phyloP scores from a whole-genome alignment of 2,329 filamentous ascomycete genomes.

The Trichoderma sp. region DNA sequence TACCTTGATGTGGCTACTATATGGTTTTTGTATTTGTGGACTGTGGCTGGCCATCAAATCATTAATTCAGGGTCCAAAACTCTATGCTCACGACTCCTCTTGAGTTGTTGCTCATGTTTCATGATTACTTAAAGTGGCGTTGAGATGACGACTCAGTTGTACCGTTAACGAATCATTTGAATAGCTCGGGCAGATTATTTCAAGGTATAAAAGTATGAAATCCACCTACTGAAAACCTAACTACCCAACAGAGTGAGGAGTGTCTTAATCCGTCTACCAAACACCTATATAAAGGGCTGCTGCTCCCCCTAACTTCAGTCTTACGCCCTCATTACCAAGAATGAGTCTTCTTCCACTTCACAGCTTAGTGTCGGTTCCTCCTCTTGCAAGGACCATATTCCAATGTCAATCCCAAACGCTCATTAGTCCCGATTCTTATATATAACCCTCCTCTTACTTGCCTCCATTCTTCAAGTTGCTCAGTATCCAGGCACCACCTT shows the following conservation, averaged over 20 bases:
- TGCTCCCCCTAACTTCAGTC: background rate
- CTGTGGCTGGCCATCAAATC: background rate
- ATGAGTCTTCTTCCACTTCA: background rate
- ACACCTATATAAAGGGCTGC: background rate
- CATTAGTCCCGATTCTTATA: background rate
- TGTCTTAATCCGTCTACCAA: background rate
- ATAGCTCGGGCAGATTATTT: background rate
- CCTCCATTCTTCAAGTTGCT: background rate
- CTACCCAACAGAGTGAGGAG: background rate
- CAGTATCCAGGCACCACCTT: conserved; percentile 64
- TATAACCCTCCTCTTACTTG: background rate
- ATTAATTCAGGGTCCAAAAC: background rate
- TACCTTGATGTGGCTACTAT: too few species aligned
- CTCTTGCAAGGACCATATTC: background rate
- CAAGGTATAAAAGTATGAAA: background rate
- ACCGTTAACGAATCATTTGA: background rate
- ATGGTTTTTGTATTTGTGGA: background rate
- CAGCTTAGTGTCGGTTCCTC: background rate
- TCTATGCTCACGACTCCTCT: background rate
- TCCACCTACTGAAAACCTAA: background rate
- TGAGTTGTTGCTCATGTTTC: background rate
- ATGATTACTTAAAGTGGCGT: background rate
- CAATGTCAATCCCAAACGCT: background rate
- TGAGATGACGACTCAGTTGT: background rate
- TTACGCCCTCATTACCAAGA: background rate